A percentile compares a stretch with the other conserved stretches of the same genome.
phyloP scores from a whole-genome alignment of 495 filamentous ascomycete genomes.

The Trichoderma erinaceum region DNA sequence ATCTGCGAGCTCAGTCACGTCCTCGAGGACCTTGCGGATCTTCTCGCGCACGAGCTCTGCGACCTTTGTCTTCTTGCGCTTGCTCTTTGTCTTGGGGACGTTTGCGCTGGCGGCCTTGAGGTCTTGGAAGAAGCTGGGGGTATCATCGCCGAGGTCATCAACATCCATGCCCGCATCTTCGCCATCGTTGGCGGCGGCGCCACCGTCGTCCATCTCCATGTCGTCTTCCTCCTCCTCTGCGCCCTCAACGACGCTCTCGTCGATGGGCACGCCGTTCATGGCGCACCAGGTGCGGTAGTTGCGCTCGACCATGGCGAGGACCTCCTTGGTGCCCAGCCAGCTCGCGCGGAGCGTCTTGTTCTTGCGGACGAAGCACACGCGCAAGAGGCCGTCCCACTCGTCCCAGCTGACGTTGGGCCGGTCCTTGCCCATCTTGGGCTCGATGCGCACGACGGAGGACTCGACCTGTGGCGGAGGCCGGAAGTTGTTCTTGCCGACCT shows the following conservation, averaged over 20 bases:
- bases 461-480: slow-evolving; percentile 90
- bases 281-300: slow-evolving; percentile 90
- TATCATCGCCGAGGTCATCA: slow-evolving; percentile 50
- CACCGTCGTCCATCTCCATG: slow-evolving; percentile 48
- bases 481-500: slow-evolving; percentile 92
- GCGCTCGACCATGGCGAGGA: slow-evolving; percentile 65
- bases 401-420: slow-evolving; percentile 82
- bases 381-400: slow-evolving; percentile 86
- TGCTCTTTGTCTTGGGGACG: slow-evolving; percentile 46
- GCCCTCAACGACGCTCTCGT: slow-evolving; percentile 55
- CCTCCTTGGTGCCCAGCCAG: slow-evolving; percentile 68
- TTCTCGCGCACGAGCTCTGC: slow-evolving; percentile 73
- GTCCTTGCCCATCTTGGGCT: slow-evolving; percentile 64
- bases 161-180: slow-evolving; percentile 49
- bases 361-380: slow-evolving; percentile 67
- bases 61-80: slow-evolving; percentile 68
- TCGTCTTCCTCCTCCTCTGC: slow-evolving; percentile 38
- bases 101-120: slow-evolving; percentile 42
- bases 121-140: slow-evolving; percentile 74
- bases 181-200: slow-evolving; percentile 47
- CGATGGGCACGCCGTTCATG: slow-evolving; percentile 68
- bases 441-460: slow-evolving; percentile 68
- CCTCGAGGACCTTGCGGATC: slow-evolving; percentile 71
- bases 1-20: slow-evolving; percentile 69
- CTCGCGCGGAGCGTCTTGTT: slow-evolving; percentile 65